Evolutionary conservation across 2,329 filamentous ascomycete genomes (phyloP).

Genomic region (Phoma sp.): DNA sequence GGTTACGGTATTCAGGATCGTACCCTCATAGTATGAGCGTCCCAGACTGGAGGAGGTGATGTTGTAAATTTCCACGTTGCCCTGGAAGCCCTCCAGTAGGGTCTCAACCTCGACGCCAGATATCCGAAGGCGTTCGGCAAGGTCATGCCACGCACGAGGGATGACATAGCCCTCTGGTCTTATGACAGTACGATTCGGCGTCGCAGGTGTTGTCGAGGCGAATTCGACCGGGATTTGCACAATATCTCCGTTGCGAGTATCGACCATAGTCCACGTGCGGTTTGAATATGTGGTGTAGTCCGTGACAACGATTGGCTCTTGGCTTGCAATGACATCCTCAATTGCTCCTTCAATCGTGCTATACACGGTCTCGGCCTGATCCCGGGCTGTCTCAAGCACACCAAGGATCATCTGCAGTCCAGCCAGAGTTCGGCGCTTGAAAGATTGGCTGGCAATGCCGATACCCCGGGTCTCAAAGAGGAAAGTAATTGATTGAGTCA

Average conservation of each 20-base stretch:
- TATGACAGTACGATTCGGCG: slow-evolving; percentile 42
- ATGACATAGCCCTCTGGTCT: slow-evolving; percentile 46
- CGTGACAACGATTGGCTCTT: slow-evolving; percentile 40
- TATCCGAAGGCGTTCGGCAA: slow-evolving; percentile 40
- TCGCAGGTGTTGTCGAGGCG: slow-evolving; percentile 43
- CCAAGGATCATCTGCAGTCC: slow-evolving; percentile 43
- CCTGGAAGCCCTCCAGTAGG: slow-evolving; percentile 33
- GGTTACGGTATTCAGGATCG: slow-evolving; percentile 41
- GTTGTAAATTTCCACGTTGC: slow-evolving; percentile 43
- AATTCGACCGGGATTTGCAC: slow-evolving; percentile 45
- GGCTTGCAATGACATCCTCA: slow-evolving; percentile 30
- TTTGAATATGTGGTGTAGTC: slow-evolving; percentile 36
- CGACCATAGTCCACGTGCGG: slow-evolving; percentile 44
- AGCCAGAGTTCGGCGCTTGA: slow-evolving; percentile 40
- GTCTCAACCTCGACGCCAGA: slow-evolving; percentile 44
- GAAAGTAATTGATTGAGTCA: slow-evolving; percentile 45
- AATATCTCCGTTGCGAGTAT: slow-evolving; percentile 37
- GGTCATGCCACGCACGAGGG: slow-evolving; percentile 43
- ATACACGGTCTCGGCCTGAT: slow-evolving; percentile 34
- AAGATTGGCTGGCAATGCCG: slow-evolving; percentile 43
- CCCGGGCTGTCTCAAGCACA: slow-evolving; percentile 43
- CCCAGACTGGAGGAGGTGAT: slow-evolving; percentile 40
- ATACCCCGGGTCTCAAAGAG: slow-evolving; percentile 47
- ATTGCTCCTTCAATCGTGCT: slow-evolving; percentile 38
- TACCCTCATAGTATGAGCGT: slow-evolving; percentile 43